Percentiles rank a stretch among this genome's conserved stretches.
Evolutionary conservation across 2,329 filamentous ascomycete species (phyloP).

Genomic region (Sphaerulina populicola): DNA sequence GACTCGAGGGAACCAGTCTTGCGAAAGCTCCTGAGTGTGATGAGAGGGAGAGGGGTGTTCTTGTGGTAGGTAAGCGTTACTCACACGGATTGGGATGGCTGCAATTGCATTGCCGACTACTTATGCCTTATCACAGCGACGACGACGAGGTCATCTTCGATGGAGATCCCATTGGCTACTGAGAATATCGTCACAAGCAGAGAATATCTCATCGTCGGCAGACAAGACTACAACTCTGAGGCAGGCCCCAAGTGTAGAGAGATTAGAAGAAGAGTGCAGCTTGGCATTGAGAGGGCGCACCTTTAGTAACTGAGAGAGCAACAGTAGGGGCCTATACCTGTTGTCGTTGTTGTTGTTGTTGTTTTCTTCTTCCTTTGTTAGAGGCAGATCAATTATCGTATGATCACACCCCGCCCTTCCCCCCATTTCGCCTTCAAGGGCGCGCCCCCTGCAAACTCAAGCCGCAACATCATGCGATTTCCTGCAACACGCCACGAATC

Average conservation of each 20-base stretch:
- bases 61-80: constrained; percentile 7
- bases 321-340: too few species aligned
- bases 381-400: neutral
- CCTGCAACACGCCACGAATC: constrained; percentile 1
- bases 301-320: too few species aligned
- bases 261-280: too few species aligned
- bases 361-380: neutral
- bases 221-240: neutral
- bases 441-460: constrained; percentile 4
- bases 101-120: neutral
- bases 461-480: constrained; percentile 8
- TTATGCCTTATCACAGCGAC: neutral
- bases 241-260: too few species aligned
- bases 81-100: neutral
- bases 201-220: neutral
- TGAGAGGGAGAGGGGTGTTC: constrained; percentile 10
- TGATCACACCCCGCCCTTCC: too few species aligned
- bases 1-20: constrained; percentile 9
- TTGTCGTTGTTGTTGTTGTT: too few species aligned
- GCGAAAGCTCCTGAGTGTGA: constrained; percentile 5
- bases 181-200: neutral
- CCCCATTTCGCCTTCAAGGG: too few species aligned
- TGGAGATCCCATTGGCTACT: constrained; percentile 4
- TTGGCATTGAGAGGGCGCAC: too few species aligned
- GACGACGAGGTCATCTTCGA: constrained; percentile 5